Evolutionary conservation across 306 rosid genomes (phyloP), one percentile per base, ranked within the genome.

Genomic region (Dalbergia cultrata): DNA sequence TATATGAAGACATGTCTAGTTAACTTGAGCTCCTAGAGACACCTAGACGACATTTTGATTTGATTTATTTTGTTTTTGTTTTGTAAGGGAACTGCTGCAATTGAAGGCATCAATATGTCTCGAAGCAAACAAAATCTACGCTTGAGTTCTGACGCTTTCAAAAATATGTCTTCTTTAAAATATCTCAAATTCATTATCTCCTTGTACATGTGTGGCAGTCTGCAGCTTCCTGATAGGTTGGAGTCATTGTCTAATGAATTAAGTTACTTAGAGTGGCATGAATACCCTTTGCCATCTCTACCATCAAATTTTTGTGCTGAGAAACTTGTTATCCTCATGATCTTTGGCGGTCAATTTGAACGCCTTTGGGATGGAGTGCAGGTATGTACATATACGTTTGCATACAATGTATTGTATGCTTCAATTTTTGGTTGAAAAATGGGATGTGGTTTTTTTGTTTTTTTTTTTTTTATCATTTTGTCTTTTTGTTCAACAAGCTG

Each of bases 31-130:
- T 45, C 10, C 52, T 45, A 45, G 52, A 12, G 13, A 47, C 52
- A 9, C 13, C 26, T 22, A 22, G 26, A 22, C 26, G 1, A 22
- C 1, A 22, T 10, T 47, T 13, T 47, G 10, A 47, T 47, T 47
- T 47, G 12, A 13, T 47, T 47, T 47, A 1, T 13, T 75, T 6
- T 37, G 0, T 0, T 49, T 7, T 45, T 45, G 16, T 6, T 1
- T 68, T 68, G 9, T 11, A n/a, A 84, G 85, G 79, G 71, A 5
- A 35, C 14, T 3, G 3, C 17, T 61, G 0, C 3, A 26, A 16
- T 74, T 58, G 43, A 80, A 76, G 81, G 58, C 6, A 67, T 79
- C 13, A 7, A 84, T 19, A 9, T 34, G 19, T 53, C 74, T 13
- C 17, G 53, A 41, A 59, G 19, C 13, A 41, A 13, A 45, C 13